These are phyloP conservation scores for Phaffomyces antillensis DNA, from an alignment of 805 yeast species.

Conservation along the genomic window DNA sequence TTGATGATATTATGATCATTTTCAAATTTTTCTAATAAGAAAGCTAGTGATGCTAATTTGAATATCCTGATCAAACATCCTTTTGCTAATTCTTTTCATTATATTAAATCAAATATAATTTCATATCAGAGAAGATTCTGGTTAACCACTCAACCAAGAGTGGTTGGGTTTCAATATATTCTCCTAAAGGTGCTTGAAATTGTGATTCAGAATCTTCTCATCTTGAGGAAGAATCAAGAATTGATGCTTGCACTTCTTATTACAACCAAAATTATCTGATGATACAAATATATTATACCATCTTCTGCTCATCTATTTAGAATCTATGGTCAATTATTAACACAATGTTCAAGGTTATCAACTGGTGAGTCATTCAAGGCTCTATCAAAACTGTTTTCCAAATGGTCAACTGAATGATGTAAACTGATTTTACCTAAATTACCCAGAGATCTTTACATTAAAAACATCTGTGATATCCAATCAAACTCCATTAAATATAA, in stretches of 20 bases:
- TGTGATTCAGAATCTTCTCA: no score
- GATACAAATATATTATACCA: conserved; percentile 63
- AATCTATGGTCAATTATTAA: conserved; percentile 61
- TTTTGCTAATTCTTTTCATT: no score
- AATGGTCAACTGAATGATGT: conserved; percentile 47
- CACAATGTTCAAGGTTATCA: conserved; percentile 56
- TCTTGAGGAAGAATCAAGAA: no score
- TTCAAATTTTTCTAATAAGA: conserved; percentile 85
- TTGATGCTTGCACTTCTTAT: conserved; percentile 60
- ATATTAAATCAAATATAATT: no score
- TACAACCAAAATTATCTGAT: conserved; percentile 48
- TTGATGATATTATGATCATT: conserved; percentile 79
- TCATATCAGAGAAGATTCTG: no score
- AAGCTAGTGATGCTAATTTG: no score
- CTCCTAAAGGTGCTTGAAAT: no score
- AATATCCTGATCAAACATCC: no score
- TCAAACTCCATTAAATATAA: conserved; percentile 50
- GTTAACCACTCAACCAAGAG: no score
- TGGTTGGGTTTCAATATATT: no score
- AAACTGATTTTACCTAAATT: conserved; percentile 46
- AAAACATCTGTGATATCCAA: conserved; percentile 67
- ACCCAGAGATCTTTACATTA: conserved; percentile 63
- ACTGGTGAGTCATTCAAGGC: conserved; percentile 36
- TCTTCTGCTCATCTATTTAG: conserved; percentile 86
- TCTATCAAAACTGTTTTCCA: conserved; percentile 53